A percentile compares a stretch with the other conserved stretches of the same genome.
These are phyloP conservation scores for Taphrina confusa DNA, from an alignment of 1,139 yeast species.

Conservation along the genomic window DNA sequence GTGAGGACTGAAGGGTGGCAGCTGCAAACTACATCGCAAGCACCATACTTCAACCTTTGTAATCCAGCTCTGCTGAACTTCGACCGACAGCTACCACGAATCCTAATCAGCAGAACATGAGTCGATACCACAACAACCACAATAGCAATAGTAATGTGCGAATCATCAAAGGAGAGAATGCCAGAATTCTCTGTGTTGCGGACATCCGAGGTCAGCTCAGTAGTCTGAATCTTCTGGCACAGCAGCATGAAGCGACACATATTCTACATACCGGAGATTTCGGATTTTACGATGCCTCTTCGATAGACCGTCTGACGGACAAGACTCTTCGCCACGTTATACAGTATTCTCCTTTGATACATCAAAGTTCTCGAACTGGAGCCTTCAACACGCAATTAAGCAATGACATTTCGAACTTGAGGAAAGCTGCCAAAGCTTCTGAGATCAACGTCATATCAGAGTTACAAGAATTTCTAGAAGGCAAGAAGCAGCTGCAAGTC, in stretches of 20 bases:
- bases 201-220: conserved; percentile 49
- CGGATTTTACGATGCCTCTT: conserved; percentile 68
- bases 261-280: conserved; percentile 77
- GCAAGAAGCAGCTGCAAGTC: conserved; percentile 53
- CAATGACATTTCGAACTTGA: conserved; percentile 48
- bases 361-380: conserved; percentile 18
- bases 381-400: conserved; percentile 43
- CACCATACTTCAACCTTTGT: background rate
- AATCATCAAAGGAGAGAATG: conserved; percentile 20
- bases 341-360: conserved; percentile 60
- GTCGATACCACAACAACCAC: conserved; percentile 27
- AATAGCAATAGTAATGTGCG: conserved; percentile 7
- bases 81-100: background rate
- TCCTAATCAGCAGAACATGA: background rate
- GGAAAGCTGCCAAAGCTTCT: conserved; percentile 44
- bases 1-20: background rate
- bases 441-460: conserved; percentile 51
- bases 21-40: background rate
- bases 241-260: conserved; percentile 52
- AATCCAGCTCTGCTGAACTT: background rate
- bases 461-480: conserved; percentile 55
- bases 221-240: conserved; percentile 54
- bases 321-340: conserved; percentile 60
- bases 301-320: conserved; percentile 55
- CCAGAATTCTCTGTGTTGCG: conserved; percentile 56